A percentile compares a stretch with the other conserved stretches of the same genome.
phyloP scores from a whole-genome alignment of 1,284 basidiomycete genomes.

The Lentinus polychrous region DNA sequence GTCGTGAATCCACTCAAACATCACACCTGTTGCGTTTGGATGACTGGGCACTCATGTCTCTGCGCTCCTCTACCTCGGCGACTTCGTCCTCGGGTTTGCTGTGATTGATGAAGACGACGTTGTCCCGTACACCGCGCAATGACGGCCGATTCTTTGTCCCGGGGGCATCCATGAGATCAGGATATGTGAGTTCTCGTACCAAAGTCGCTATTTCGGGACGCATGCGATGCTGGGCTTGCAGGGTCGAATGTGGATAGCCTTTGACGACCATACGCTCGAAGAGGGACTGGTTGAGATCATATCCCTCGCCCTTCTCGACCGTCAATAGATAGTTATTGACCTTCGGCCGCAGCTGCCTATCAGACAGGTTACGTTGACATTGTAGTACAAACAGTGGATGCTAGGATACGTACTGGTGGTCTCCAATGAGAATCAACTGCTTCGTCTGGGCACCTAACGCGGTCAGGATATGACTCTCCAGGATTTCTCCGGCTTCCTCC shows the following conservation, averaged over 20 bases:
- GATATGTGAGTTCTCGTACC: slow-evolving; percentile 54
- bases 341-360: slow-evolving; percentile 62
- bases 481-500: slow-evolving; percentile 65
- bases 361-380: neutral
- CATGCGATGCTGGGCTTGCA: slow-evolving; percentile 61
- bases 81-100: slow-evolving; percentile 46
- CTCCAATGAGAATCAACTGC: slow-evolving; percentile 60
- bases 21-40: slow-evolving; percentile 49
- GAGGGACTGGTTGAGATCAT: slow-evolving; percentile 54
- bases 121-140: slow-evolving; percentile 46
- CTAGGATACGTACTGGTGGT: slow-evolving; percentile 48
- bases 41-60: slow-evolving; percentile 38
- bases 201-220: slow-evolving; percentile 59
- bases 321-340: slow-evolving; percentile 56
- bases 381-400: slow-evolving; percentile 2
- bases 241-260: slow-evolving; percentile 51
- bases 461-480: slow-evolving; percentile 60
- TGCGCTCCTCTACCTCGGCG: slow-evolving; percentile 31
- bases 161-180: slow-evolving; percentile 49
- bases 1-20: neutral
- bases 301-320: slow-evolving; percentile 59
- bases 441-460: slow-evolving; percentile 39
- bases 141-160: slow-evolving; percentile 40
- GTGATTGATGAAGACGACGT: slow-evolving; percentile 57
- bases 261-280: slow-evolving; percentile 62